phyloP scores from a whole-genome alignment of 441 rosid genomes.

The Melastoma candidum region DNA sequence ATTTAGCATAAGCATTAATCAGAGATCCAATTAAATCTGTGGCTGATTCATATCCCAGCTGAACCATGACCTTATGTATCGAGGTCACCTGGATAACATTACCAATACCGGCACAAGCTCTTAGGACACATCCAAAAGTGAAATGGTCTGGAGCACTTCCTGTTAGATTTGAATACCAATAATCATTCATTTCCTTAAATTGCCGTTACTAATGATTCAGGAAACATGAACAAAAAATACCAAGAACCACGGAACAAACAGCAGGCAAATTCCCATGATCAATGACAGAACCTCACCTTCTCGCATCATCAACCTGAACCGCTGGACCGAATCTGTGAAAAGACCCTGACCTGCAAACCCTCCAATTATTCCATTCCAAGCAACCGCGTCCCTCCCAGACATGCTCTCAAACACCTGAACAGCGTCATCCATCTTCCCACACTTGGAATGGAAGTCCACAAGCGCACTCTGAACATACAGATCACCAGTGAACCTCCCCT shows the following conservation, averaged over 20 bases:
- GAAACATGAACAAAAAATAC: conserved; percentile 3
- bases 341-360: conserved; percentile 36
- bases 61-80: conserved; percentile 43
- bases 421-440: conserved; percentile 45
- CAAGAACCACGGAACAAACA: background rate
- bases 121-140: conserved; percentile 56
- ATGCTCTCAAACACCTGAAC: conserved; percentile 37
- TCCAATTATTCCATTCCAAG: conserved; percentile 64
- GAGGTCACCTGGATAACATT: conserved; percentile 28
- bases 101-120: conserved; percentile 32
- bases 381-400: conserved; percentile 41
- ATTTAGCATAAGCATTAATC: conserved; percentile 54
- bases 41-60: conserved; percentile 33
- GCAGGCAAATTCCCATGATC: background rate
- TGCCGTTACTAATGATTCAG: background rate
- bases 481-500: conserved; percentile 41
- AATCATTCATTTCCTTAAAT: background rate
- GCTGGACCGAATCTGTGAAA: conserved; percentile 29
- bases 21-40: conserved; percentile 40
- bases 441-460: conserved; percentile 51
- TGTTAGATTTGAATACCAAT: conserved; percentile 17
- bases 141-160: conserved; percentile 56
- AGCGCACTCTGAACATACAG: conserved; percentile 55
- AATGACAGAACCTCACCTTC: conserved; percentile 34
- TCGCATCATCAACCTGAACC: conserved; percentile 40